phyloP scores from a whole-genome alignment of 108 stramenopile species.

The Mediolabrus comicus region DNA sequence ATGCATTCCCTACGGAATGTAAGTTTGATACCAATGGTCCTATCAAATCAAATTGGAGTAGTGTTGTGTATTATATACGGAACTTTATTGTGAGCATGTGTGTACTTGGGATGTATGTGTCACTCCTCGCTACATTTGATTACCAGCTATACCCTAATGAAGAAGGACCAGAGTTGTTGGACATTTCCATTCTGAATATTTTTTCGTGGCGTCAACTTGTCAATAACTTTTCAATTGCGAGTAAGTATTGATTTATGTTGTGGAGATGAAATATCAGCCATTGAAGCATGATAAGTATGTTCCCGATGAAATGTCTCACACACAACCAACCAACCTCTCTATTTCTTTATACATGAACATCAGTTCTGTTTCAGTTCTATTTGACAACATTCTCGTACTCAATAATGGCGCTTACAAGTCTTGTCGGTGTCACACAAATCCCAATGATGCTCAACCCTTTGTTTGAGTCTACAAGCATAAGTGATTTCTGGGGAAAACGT shows the following conservation, averaged over 20 bases:
- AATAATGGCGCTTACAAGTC: constrained; percentile 36
- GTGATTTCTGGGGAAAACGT: constrained; percentile 40
- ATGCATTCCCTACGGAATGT: constrained; percentile 24
- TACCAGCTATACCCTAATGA: constrained; percentile 23
- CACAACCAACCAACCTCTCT: neutral
- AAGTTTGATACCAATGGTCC: constrained; percentile 28
- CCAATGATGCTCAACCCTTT: constrained; percentile 48
- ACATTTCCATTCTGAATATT: constrained; percentile 9
- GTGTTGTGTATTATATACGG: neutral
- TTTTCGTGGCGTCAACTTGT: constrained; percentile 19
- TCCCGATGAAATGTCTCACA: too few species aligned
- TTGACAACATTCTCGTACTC: constrained; percentile 60
- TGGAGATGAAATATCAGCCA: neutral
- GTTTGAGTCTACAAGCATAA: constrained; percentile 30
- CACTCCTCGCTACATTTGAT: constrained; percentile 17
- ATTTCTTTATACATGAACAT: too few species aligned
- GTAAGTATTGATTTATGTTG: constrained; percentile 4
- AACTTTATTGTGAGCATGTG: constrained; percentile 9
- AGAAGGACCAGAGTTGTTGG: constrained; percentile 9
- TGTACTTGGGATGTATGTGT: constrained; percentile 22
- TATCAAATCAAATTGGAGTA: constrained; percentile 13
- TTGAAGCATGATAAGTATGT: too few species aligned
- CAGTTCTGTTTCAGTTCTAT: constrained; percentile 61
- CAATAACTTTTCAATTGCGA: constrained; percentile 27
- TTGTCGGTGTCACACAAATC: constrained; percentile 15